Conservation (phyloP, 371 early-diverging fungal genomes). For the Mortierella sp. region DNA sequence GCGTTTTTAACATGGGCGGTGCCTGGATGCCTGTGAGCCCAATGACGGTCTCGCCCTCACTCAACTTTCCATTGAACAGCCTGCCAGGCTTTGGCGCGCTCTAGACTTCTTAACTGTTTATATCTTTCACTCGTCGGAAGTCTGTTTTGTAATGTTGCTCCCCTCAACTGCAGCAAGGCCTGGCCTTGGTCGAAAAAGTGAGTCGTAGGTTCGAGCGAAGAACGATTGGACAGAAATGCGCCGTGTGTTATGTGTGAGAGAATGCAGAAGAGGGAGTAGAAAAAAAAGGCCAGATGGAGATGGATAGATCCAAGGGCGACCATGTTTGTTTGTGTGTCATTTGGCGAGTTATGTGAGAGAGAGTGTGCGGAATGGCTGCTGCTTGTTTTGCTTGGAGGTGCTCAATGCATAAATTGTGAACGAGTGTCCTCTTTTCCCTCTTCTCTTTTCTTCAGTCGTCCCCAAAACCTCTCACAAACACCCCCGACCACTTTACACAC, state of each 20-base stretch:
- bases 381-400: background rate
- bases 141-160: background rate
- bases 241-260: background rate
- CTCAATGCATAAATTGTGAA: background rate
- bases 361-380: background rate
- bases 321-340: background rate
- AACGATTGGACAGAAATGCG: background rate
- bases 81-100: too few relatives aligned
- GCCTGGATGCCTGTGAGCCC: conserved; percentile 2
- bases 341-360: background rate
- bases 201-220: background rate
- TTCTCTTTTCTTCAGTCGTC: background rate
- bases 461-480: background rate
- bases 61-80: background rate
- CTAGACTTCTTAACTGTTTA: background rate
- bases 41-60: too few relatives aligned
- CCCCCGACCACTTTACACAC: background rate
- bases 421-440: background rate
- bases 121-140: background rate
- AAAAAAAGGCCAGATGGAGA: background rate
- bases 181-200: background rate
- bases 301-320: background rate
- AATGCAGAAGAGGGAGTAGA: background rate
- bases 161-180: background rate
- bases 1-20: background rate